phyloP scores from a whole-genome alignment of 1,284 basidiomycete species.

The Inonotus hispidus region DNA sequence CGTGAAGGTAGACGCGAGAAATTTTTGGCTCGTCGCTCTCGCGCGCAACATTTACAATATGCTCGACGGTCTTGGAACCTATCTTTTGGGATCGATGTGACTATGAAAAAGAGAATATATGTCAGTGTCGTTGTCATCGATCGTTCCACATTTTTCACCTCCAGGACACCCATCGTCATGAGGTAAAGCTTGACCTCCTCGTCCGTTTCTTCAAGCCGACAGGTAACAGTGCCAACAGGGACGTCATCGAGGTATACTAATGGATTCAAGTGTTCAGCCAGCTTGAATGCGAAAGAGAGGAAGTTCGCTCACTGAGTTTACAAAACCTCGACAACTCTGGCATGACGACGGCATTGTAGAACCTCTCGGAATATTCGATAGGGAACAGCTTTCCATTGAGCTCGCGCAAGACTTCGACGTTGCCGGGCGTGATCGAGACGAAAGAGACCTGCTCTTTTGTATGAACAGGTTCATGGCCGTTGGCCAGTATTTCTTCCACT shows the following conservation, averaged over 20 bases:
- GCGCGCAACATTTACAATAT: constrained; percentile 57
- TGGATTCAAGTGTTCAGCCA: background rate
- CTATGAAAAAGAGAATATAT: constrained; percentile 33
- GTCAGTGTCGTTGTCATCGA: constrained; percentile 16
- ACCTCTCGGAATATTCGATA: constrained; percentile 77
- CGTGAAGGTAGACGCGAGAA: constrained; percentile 68
- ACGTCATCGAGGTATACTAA: constrained; percentile 85
- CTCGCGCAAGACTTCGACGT: background rate
- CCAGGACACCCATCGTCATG: constrained; percentile 81
- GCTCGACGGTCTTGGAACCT: constrained; percentile 64
- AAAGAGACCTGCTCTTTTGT: background rate
- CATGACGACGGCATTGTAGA: constrained; percentile 66
- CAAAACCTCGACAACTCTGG: constrained; percentile 77
- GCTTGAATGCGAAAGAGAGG: background rate
- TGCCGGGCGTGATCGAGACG: background rate
- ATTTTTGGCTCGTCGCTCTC: constrained; percentile 54
- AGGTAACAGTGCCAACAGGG: constrained; percentile 77
- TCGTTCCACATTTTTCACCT: constrained; percentile 42
- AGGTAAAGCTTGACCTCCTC: constrained; percentile 59
- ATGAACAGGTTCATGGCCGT: background rate
- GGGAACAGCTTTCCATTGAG: constrained; percentile 71
- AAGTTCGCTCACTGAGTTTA: constrained; percentile 53
- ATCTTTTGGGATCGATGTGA: constrained; percentile 71
- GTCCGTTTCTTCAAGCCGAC: constrained; percentile 64
- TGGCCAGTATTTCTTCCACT: background rate